These are phyloP conservation scores for Lasiodiplodia sp. DNA, from an alignment of 2,329 filamentous ascomycete species.

Conservation along the genomic window DNA sequence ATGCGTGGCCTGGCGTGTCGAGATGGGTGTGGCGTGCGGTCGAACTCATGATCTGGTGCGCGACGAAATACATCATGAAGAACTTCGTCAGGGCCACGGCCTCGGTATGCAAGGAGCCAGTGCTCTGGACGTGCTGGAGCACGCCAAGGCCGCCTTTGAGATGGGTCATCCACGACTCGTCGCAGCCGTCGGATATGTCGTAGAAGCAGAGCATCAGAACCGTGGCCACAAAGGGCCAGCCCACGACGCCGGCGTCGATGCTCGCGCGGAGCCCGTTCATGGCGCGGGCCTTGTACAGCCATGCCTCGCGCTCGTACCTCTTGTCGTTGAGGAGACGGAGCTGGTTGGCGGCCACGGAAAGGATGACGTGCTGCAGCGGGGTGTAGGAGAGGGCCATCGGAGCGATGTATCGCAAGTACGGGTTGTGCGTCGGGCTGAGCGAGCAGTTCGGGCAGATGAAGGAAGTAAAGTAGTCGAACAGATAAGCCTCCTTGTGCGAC, in stretches of 20 bases:
- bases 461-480: constrained; percentile 39
- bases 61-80: constrained; percentile 44
- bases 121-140: constrained; percentile 32
- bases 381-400: constrained; percentile 36
- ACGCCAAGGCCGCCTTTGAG: constrained; percentile 41
- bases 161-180: constrained; percentile 43
- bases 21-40: constrained; percentile 33
- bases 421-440: constrained; percentile 40
- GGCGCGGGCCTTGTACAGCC: constrained; percentile 38
- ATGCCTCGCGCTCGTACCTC: constrained; percentile 37
- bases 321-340: constrained; percentile 38
- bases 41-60: constrained; percentile 44
- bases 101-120: constrained; percentile 29
- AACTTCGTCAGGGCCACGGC: constrained; percentile 36
- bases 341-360: constrained; percentile 43
- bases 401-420: constrained; percentile 39
- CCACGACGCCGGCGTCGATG: constrained; percentile 33
- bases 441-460: constrained; percentile 43
- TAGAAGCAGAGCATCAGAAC: constrained; percentile 47
- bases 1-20: constrained; percentile 29
- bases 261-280: constrained; percentile 38
- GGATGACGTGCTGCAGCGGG: constrained; percentile 38
- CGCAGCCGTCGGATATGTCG: constrained; percentile 45
- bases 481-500: constrained; percentile 27
- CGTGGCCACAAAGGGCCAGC: constrained; percentile 39